Evolutionary conservation across 192 early-diverging fungal genomes (phyloP).

Genomic region (Glomus cerebriforme): DNA sequence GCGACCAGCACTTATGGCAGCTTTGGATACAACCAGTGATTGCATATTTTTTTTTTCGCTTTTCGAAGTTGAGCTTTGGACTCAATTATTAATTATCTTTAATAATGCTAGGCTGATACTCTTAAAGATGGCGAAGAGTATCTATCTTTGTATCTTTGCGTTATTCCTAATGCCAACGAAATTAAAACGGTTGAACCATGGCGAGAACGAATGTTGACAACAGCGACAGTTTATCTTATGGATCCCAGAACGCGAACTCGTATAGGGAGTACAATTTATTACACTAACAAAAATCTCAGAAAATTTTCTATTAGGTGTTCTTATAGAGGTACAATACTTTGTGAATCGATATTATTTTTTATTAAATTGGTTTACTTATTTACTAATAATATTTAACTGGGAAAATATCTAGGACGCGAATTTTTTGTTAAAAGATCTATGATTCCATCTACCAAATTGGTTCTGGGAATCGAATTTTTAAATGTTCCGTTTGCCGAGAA

Average conservation of each 20-base stretch:
- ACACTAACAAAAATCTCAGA: neutral
- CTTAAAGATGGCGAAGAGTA: constrained; percentile 8
- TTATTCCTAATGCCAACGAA: constrained; percentile 3
- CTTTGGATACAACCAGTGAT: constrained; percentile 15
- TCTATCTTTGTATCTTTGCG: constrained; percentile 4
- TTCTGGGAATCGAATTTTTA: constrained; percentile 5
- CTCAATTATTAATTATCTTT: neutral
- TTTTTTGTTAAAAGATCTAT: constrained; percentile 3
- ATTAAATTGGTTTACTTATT: neutral
- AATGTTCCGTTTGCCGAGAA: constrained; percentile 10
- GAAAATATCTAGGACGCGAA: neutral
- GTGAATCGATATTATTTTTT: neutral
- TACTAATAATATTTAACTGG: neutral
- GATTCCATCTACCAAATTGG: neutral
- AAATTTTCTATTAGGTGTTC: constrained; percentile 16
- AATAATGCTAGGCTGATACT: neutral
- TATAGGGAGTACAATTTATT: constrained; percentile 10
- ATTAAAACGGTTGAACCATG: constrained; percentile 6
- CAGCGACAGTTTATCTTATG: neutral
- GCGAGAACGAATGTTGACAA: constrained; percentile 4
- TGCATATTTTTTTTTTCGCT: neutral
- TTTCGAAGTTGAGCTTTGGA: neutral
- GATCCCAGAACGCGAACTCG: neutral
- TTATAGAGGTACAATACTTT: constrained; percentile 1
- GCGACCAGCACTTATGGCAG: constrained; percentile 21